A percentile compares a stretch with the other conserved stretches of the same genome.
phyloP scores from a whole-genome alignment of 345 rosid genomes.

The Diplotaxis tenuifolia region DNA sequence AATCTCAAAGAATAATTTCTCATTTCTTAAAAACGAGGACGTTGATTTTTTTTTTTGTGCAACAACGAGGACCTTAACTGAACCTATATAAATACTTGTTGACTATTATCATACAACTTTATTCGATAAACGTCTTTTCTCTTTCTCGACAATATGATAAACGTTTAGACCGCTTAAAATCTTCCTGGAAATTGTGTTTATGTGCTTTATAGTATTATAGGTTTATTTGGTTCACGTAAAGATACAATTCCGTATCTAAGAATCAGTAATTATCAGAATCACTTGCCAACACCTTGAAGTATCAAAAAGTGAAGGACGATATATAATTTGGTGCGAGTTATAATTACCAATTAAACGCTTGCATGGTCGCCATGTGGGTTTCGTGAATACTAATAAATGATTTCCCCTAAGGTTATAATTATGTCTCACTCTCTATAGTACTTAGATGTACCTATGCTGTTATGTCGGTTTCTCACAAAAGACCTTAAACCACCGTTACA shows the following conservation, averaged over 20 bases:
- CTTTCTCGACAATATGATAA: neutral
- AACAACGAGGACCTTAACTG: too few relatives aligned
- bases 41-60: too few relatives aligned
- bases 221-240: neutral
- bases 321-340: neutral
- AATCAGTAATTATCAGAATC: neutral
- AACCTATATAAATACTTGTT: too few relatives aligned
- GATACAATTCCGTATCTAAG: neutral
- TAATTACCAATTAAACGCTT: neutral
- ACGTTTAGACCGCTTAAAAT: neutral
- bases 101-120: too few relatives aligned
- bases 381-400: neutral
- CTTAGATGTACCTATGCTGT: neutral
- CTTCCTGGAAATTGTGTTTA: neutral
- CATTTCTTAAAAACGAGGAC: too few relatives aligned
- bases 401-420: neutral
- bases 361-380: neutral
- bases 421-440: neutral
- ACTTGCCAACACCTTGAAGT: neutral
- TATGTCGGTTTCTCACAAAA: conserved; percentile 17
- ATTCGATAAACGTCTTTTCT: neutral
- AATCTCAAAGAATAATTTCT: too few relatives aligned
- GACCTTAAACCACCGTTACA: neutral
- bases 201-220: neutral
- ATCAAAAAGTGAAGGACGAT: neutral